Evolutionary conservation across 768 basidiomycete species (phyloP).

Genomic region (Wakefieldia striispora): DNA sequence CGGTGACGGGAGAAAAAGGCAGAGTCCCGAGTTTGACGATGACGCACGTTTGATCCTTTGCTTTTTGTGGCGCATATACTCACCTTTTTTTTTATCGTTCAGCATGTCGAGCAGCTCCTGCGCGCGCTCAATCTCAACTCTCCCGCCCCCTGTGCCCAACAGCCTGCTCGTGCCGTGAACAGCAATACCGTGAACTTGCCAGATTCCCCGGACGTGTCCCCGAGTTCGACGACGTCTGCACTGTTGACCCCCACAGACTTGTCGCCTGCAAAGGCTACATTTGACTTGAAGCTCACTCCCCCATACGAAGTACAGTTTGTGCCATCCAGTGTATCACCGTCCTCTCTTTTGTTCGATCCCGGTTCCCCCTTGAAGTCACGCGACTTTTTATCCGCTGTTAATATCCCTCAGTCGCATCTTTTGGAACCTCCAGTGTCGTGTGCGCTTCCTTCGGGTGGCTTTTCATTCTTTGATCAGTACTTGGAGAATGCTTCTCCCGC

Average conservation of each 20-base stretch:
- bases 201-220: constrained; percentile 68
- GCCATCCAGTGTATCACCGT: constrained; percentile 30
- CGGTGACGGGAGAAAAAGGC: constrained; percentile 74
- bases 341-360: constrained; percentile 44
- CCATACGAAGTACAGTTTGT: constrained; percentile 45
- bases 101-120: constrained; percentile 81
- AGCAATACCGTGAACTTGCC: constrained; percentile 39
- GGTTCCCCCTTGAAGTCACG: constrained; percentile 38
- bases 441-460: constrained; percentile 24
- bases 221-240: constrained; percentile 67
- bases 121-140: constrained; percentile 79
- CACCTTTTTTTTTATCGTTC: constrained; percentile 19
- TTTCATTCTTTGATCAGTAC: constrained; percentile 55
- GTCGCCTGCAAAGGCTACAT: constrained; percentile 57
- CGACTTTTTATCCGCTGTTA: constrained; percentile 26
- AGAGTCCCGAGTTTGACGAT: constrained; percentile 54
- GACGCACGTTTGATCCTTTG: constrained; percentile 29
- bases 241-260: constrained; percentile 74
- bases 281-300: constrained; percentile 54
- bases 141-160: constrained; percentile 52
- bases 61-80: constrained; percentile 29
- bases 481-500: constrained; percentile 41
- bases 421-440: constrained; percentile 16
- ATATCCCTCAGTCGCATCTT: constrained; percentile 26
- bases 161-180: constrained; percentile 42